Percentiles rank a stretch among this genome's conserved stretches.
phyloP scores from a whole-genome alignment of 768 basidiomycete species.

The Brasilioporus rufonigricans region DNA sequence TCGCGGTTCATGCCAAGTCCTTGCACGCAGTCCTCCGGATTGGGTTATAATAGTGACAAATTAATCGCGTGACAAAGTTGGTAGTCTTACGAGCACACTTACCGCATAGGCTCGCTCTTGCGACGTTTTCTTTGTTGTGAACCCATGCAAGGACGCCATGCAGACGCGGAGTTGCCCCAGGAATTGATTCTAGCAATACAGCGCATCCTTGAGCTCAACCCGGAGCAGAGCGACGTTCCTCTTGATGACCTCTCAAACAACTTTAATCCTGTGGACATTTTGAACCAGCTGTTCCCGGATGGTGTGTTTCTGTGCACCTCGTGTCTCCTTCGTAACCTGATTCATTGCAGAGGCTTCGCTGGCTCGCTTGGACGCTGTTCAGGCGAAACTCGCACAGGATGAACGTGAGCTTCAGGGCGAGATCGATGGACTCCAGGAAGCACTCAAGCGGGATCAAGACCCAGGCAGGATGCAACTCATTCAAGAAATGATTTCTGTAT shows the following conservation, averaged over 20 bases:
- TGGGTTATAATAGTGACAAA: background rate
- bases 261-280: slow-evolving; percentile 53
- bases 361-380: slow-evolving; percentile 66
- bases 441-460: slow-evolving; percentile 76
- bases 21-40: slow-evolving; percentile 12
- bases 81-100: background rate
- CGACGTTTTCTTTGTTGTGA: background rate
- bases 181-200: slow-evolving; percentile 71
- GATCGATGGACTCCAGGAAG: slow-evolving; percentile 62
- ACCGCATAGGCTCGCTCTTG: background rate
- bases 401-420: slow-evolving; percentile 70
- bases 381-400: slow-evolving; percentile 62
- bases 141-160: slow-evolving; percentile 21
- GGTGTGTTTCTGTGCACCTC: slow-evolving; percentile 44
- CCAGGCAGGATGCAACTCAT: slow-evolving; percentile 87
- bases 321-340: background rate
- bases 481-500: slow-evolving; percentile 94
- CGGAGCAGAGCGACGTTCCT: slow-evolving; percentile 45
- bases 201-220: slow-evolving; percentile 58
- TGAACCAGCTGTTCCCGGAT: slow-evolving; percentile 71
- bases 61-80: background rate
- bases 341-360: slow-evolving; percentile 66
- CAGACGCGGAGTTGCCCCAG: slow-evolving; percentile 53
- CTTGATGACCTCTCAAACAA: slow-evolving; percentile 56
- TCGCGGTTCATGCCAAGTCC: background rate